These are phyloP conservation scores for Tricholoma saponaceum DNA, from an alignment of 768 basidiomycete genomes.

Conservation along the genomic window DNA sequence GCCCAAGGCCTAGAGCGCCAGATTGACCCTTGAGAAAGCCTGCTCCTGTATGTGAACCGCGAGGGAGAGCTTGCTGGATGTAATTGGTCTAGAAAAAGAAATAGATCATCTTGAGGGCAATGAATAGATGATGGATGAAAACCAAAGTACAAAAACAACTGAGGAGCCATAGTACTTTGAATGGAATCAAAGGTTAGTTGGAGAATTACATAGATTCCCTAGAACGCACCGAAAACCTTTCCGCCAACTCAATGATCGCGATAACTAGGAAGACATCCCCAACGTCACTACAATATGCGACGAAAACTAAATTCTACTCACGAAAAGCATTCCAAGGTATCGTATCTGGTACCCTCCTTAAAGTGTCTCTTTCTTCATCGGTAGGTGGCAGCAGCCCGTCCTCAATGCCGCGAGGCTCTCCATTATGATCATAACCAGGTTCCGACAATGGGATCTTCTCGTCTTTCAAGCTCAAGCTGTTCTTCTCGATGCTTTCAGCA, in stretches of 20 bases:
- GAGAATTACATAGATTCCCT: neutral
- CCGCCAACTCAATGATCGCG: slow-evolving; percentile 63
- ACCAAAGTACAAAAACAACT: slow-evolving; percentile 43
- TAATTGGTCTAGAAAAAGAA: slow-evolving; percentile 55
- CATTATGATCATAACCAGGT: neutral
- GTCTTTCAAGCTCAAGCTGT: neutral
- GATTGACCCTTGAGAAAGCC: slow-evolving; percentile 50
- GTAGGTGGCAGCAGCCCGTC: slow-evolving; percentile 63
- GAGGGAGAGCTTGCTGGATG: slow-evolving; percentile 67
- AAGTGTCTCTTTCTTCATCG: slow-evolving; percentile 51
- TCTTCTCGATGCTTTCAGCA: neutral
- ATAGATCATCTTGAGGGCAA: neutral
- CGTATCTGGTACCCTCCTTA: slow-evolving; percentile 57
- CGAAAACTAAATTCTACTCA: slow-evolving; percentile 19
- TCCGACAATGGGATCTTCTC: neutral
- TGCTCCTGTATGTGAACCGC: slow-evolving; percentile 62
- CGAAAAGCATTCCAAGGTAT: slow-evolving; percentile 58
- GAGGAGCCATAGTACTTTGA: slow-evolving; percentile 39
- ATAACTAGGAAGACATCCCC: slow-evolving; percentile 40
- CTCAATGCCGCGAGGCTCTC: slow-evolving; percentile 27
- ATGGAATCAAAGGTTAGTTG: neutral
- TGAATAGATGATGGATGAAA: neutral
- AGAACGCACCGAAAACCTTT: slow-evolving; percentile 62
- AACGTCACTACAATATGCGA: neutral
- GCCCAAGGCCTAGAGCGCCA: slow-evolving; percentile 64